Evolutionary conservation across 2,329 filamentous ascomycete genomes (phyloP).

Genomic region (Metarhizium sp.): DNA sequence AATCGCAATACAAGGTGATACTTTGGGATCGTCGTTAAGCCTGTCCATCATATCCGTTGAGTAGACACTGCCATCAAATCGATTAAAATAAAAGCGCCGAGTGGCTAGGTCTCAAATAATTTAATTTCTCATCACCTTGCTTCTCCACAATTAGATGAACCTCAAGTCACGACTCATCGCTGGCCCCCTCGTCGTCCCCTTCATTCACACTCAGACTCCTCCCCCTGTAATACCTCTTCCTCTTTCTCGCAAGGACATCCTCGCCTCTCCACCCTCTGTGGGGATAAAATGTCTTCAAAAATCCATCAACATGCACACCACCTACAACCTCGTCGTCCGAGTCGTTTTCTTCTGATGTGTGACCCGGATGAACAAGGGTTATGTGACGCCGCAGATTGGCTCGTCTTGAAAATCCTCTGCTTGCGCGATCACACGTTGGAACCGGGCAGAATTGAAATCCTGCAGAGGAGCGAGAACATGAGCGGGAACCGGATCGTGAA

Average conservation of each 20-base stretch:
- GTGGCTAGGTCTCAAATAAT: no score
- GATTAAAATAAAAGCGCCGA: no score
- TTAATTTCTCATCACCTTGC: no score
- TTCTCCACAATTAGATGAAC: not conserved
- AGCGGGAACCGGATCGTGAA: slow-evolving; percentile 14
- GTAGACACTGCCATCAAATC: no score
- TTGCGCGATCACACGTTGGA: slow-evolving; percentile 25
- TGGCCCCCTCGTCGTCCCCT: not conserved
- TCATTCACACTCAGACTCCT: slow-evolving; percentile 6
- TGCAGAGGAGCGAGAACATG: slow-evolving; percentile 20
- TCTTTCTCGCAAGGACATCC: slow-evolving; percentile 20
- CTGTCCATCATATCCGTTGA: no score
- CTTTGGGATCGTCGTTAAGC: not conserved
- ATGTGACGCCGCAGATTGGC: slow-evolving; percentile 29
- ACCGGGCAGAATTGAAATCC: slow-evolving; percentile 28
- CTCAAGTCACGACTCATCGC: not conserved
- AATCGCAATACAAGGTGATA: no score
- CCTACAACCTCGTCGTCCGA: slow-evolving; percentile 48
- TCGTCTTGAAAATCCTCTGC: slow-evolving; percentile 24
- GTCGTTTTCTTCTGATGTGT: slow-evolving; percentile 23
- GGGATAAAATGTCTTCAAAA: slow-evolving; percentile 45
- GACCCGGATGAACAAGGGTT: slow-evolving; percentile 27
- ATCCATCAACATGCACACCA: slow-evolving; percentile 60
- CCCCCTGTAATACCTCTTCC: slow-evolving; percentile 16
- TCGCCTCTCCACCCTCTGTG: slow-evolving; percentile 37